Evolutionary conservation across 805 yeast genomes (phyloP).

Genomic region (Metschnikowia lachancei): DNA sequence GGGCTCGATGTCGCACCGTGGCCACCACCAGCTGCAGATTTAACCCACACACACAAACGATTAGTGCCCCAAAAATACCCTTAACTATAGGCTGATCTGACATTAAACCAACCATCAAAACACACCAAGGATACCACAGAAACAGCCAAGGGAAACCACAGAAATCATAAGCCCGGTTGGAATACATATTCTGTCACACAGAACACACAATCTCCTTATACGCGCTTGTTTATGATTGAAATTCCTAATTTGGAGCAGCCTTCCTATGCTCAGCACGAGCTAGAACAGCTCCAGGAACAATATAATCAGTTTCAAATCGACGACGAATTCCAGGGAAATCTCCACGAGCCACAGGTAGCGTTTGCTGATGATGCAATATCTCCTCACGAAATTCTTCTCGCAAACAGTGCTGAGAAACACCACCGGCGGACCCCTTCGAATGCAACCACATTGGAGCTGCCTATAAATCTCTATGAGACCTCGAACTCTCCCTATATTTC

Average conservation of each 20-base stretch:
- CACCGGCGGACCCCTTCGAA: constrained; percentile 7
- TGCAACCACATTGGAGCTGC: constrained; percentile 12
- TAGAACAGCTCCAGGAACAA: constrained; percentile 19
- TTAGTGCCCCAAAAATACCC: too few relatives aligned
- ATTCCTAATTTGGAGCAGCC: constrained; percentile 42
- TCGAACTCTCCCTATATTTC: constrained; percentile 12
- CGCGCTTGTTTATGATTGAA: constrained; percentile 35
- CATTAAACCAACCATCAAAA: too few relatives aligned
- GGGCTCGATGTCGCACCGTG: too few relatives aligned
- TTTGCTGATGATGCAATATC: background rate
- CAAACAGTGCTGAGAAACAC: background rate
- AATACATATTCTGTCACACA: too few relatives aligned
- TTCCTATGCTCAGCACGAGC: constrained; percentile 18
- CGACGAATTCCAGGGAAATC: constrained; percentile 1
- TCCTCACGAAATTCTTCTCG: background rate
- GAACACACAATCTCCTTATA: background rate
- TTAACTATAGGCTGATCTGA: too few relatives aligned
- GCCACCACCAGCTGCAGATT: too few relatives aligned
- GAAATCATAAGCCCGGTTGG: too few relatives aligned
- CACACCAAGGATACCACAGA: too few relatives aligned
- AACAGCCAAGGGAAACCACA: too few relatives aligned
- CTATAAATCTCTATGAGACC: constrained; percentile 12
- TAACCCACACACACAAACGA: too few relatives aligned
- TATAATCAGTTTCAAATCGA: constrained; percentile 15
- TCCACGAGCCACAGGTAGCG: constrained; percentile 2